Conservation (phyloP, 768 basidiomycete species). For the Plicaturopsis crispa region DNA sequence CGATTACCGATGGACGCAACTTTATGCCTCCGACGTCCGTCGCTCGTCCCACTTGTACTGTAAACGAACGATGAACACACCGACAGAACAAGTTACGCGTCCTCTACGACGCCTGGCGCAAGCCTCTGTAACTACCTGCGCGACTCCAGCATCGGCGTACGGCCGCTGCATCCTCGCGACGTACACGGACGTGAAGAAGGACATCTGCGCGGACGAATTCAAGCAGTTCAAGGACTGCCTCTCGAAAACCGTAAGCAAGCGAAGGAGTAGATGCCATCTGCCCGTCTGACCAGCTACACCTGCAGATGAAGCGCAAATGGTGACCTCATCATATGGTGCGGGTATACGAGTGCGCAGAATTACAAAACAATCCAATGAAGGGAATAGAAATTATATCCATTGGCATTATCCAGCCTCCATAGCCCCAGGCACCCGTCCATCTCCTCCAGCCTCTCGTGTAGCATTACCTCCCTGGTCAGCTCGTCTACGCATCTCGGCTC, state of each 20-base stretch:
- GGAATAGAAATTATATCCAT: conserved; percentile 10
- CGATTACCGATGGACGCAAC: too few relatives aligned
- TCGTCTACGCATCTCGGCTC: conserved; percentile 32
- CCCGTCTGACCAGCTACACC: conserved; percentile 1
- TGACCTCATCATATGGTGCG: conserved; percentile 15
- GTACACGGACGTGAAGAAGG: conserved; percentile 80
- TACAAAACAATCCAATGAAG: conserved; percentile 3
- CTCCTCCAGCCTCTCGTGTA: conserved; percentile 10
- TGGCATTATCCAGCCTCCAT: conserved; percentile 20
- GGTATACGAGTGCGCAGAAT: conserved; percentile 19
- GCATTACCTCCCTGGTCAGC: conserved; percentile 16
- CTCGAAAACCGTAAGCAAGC: conserved; percentile 58
- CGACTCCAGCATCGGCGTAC: conserved; percentile 67
- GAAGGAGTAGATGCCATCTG: too few relatives aligned
- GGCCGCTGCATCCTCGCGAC: conserved; percentile 81
- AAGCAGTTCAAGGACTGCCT: conserved; percentile 78
- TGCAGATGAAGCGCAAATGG: conserved; percentile 53
- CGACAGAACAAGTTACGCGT: conserved; percentile 23
- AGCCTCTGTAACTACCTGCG: conserved; percentile 66
- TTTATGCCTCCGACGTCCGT: too few relatives aligned
- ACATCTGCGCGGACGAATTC: conserved; percentile 82
- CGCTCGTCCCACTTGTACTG: too few relatives aligned
- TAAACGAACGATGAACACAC: conserved; percentile 16
- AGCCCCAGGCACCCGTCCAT: conserved; percentile 27
- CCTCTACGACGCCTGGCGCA: conserved; percentile 62